Evolutionary conservation across 352 stramenopile species (phyloP).

Genomic region (Globisporangium recalcitrans): DNA sequence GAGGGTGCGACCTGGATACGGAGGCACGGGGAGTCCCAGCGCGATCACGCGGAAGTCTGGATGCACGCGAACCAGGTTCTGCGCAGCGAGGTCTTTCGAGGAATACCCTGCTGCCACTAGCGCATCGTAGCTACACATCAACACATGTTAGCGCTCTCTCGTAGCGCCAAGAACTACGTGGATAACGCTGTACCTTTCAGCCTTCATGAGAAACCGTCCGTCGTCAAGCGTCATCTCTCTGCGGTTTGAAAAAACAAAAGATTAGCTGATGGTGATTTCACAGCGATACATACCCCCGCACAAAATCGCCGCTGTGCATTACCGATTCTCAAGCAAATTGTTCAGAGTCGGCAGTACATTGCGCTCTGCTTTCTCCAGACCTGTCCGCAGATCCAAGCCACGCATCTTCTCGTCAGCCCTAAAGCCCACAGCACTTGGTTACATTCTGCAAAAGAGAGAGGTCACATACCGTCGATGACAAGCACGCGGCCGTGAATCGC

Average conservation of each 20-base stretch:
- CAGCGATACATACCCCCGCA: neutral
- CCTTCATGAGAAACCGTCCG: slow-evolving; percentile 90
- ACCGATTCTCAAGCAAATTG: slow-evolving; percentile 95
- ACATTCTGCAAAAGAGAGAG: neutral
- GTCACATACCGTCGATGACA: slow-evolving; percentile 86
- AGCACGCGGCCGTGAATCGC: slow-evolving; percentile 91
- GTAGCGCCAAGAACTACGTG: no score
- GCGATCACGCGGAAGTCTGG: slow-evolving; percentile 93
- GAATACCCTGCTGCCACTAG: slow-evolving; percentile 54
- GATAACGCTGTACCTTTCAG: slow-evolving; percentile 75
- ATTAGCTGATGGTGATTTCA: neutral
- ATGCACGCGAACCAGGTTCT: slow-evolving; percentile 85
- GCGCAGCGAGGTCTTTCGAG: slow-evolving; percentile 31
- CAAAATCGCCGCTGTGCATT: neutral
- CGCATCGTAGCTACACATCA: slow-evolving; percentile 47
- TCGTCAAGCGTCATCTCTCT: slow-evolving; percentile 94
- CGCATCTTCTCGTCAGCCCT: neutral
- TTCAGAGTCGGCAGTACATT: slow-evolving; percentile 97
- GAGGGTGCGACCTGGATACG: slow-evolving; percentile 79
- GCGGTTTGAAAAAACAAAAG: neutral
- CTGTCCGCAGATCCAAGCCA: slow-evolving; percentile 18
- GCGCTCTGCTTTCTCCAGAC: slow-evolving; percentile 92
- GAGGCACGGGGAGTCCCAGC: slow-evolving; percentile 80
- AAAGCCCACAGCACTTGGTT: neutral
- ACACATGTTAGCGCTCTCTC: no score